Evolutionary conservation across 2,329 filamentous ascomycete genomes (phyloP), one percentile per base, ranked within the genome.

Genomic region (Calycina herbarum): DNA sequence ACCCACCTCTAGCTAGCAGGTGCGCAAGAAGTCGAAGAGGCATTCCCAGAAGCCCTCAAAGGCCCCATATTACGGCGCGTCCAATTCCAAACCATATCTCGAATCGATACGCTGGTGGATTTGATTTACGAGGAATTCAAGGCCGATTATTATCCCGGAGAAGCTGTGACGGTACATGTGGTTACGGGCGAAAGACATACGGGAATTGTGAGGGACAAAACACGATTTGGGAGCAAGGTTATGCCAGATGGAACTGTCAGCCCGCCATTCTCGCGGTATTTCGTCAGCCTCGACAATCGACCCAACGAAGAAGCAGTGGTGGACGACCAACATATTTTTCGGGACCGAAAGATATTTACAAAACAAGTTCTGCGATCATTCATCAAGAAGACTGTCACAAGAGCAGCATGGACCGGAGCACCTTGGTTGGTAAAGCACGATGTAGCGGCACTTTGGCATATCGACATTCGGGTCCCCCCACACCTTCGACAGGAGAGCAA

Each of bases 281-380:
- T 93, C 67, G 92, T 96, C 67, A 90, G 88, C 71, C 82, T 95
- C 35, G 85, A 90, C 64, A 86, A 89, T 66, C 83, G 85, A 45
- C 84, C 85, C 0, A 86, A 86, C 59, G 85, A 92, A 69, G 93
- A 96, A 77, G 89, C 89, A 11, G 82, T 92, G n/a, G 84, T 95
- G 20, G 90, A 94, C 71, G 90, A 93, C 77, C 83, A 90, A 60
- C 90, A 96, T 74, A 89, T 98, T 64, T 89, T 86, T 68, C 90
- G 95, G 68, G 94, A 97, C 75, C 88, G 93, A 62, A 96, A 94
- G 73, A 86, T 92, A 58, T 99, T 98, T 76, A 97, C 94, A 33
- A 98, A 99, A 79, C 89, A 94, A 59, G 94, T 97, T 77, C 82
- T 99, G 51, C 89, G 94, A 40, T 93, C 93, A 5, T 99, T 97